Percentiles rank a stretch among this genome's conserved stretches.
phyloP scores from a whole-genome alignment of 1,284 basidiomycete species.

The Tilletia setariae region DNA sequence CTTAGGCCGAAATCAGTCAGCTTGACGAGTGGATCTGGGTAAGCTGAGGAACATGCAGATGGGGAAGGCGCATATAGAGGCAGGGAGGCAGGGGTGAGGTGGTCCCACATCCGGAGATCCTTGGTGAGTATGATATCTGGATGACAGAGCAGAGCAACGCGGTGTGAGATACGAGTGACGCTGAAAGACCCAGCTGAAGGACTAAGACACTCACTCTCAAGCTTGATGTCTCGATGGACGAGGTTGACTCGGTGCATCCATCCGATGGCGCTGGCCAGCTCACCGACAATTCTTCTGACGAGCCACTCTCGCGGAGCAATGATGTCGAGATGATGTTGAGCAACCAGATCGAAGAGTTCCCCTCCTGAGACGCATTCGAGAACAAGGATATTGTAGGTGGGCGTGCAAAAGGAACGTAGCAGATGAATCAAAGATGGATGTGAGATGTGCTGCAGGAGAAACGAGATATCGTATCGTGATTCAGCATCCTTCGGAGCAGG shows the following conservation, averaged over 20 bases:
- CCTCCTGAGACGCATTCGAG: conserved; percentile 76
- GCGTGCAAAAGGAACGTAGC: conserved; percentile 70
- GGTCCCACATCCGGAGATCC: conserved; percentile 18
- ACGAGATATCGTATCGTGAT: conserved; percentile 1
- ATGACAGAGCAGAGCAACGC: neutral
- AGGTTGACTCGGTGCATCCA: conserved; percentile 86
- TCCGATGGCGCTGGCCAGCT: conserved; percentile 73
- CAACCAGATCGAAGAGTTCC: conserved; percentile 73
- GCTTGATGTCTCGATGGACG: conserved; percentile 88
- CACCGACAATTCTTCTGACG: conserved; percentile 71
- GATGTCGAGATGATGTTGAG: conserved; percentile 64
- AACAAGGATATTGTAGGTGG: conserved; percentile 73
- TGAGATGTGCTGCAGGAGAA: conserved; percentile 65
- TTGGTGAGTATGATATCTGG: conserved; percentile 41
- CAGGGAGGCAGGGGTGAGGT: neutral
- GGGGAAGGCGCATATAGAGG: conserved; percentile 20
- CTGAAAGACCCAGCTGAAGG: no score
- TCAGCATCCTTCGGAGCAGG: neutral
- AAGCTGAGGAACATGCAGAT: conserved; percentile 54
- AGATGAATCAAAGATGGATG: conserved; percentile 79
- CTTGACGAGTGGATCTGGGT: conserved; percentile 68
- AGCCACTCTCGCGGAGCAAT: conserved; percentile 62
- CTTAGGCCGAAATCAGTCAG: conserved; percentile 87
- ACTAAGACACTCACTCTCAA: conserved; percentile 81
- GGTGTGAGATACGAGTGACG: neutral